Conservation (phyloP, 306 rosid genomes). For the Lotus japonicus region DNA sequence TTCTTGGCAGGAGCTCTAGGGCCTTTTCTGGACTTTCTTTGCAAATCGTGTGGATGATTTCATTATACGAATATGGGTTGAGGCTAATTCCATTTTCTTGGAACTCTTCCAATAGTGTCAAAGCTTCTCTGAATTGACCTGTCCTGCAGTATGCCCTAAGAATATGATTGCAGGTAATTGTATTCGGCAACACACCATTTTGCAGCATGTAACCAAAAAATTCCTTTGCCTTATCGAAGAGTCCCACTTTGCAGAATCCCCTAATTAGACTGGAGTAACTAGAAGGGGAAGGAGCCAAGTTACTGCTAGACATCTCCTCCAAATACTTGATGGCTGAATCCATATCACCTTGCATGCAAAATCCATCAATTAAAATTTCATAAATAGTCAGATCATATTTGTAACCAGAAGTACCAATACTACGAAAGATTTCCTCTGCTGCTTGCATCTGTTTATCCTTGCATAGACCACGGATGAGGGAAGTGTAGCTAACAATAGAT, state of each 20-base stretch:
- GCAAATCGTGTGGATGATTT: conserved; percentile 42
- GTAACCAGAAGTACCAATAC: conserved; percentile 29
- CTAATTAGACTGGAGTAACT: conserved; percentile 28
- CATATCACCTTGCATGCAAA: conserved; percentile 42
- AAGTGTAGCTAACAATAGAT: conserved; percentile 46
- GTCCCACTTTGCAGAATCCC: conserved; percentile 40
- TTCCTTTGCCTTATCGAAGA: conserved; percentile 30
- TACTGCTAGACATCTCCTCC: conserved; percentile 42
- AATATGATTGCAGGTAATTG: conserved; percentile 45
- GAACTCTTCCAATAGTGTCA: conserved; percentile 37
- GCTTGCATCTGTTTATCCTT: conserved; percentile 30
- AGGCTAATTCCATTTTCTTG: conserved; percentile 38
- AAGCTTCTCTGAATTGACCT: conserved; percentile 41
- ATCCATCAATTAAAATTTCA: conserved; percentile 44
- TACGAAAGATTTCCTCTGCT: conserved; percentile 22
- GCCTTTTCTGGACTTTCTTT: conserved; percentile 39
- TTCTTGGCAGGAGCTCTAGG: conserved; percentile 52
- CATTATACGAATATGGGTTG: conserved; percentile 45
- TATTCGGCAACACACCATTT: conserved; percentile 35
- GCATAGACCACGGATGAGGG: conserved; percentile 47
- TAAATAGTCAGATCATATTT: conserved; percentile 39
- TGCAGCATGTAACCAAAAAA: conserved; percentile 36
- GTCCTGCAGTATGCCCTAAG: conserved; percentile 40
- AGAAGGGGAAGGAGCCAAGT: conserved; percentile 33
- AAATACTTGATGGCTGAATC: conserved; percentile 33